Percentiles rank a stretch among this genome's conserved stretches.
These are phyloP conservation scores for Aschersonia sp. DNA, from an alignment of 2,329 filamentous ascomycete species.

Conservation along the genomic window DNA sequence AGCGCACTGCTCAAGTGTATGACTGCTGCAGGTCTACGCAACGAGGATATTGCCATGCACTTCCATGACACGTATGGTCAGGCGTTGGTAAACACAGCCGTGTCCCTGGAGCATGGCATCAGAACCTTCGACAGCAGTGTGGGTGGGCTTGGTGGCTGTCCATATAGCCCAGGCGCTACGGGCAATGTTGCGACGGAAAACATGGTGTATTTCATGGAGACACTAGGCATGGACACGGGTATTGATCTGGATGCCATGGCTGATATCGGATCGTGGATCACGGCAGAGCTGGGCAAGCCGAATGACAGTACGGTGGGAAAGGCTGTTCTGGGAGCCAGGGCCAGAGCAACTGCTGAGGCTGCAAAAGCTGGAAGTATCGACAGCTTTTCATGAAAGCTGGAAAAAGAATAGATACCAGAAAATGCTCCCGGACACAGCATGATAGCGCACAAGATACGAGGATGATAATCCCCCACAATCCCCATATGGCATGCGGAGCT, in stretches of 20 bases:
- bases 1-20: slow-evolving; percentile 50
- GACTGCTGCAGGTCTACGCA: slow-evolving; percentile 50
- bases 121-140: slow-evolving; percentile 70
- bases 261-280: slow-evolving; percentile 62
- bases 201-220: slow-evolving; percentile 64
- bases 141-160: slow-evolving; percentile 70
- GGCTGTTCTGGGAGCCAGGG: slow-evolving; percentile 40
- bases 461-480: no score
- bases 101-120: slow-evolving; percentile 64
- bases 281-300: slow-evolving; percentile 42
- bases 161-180: slow-evolving; percentile 72
- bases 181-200: slow-evolving; percentile 81
- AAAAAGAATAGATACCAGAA: background rate
- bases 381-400: background rate
- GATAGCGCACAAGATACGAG: no score
- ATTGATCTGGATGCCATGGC: slow-evolving; percentile 53
- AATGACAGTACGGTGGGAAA: slow-evolving; percentile 56
- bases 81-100: slow-evolving; percentile 68
- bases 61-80: slow-evolving; percentile 85
- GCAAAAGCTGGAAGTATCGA: slow-evolving; percentile 6
- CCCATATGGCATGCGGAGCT: no score
- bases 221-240: slow-evolving; percentile 59
- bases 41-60: slow-evolving; percentile 63
- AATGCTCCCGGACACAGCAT: background rate
- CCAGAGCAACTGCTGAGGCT: slow-evolving; percentile 12